Evolutionary conservation across 2,329 filamentous ascomycete species (phyloP).

Genomic region (Stromatinia cepivora): DNA sequence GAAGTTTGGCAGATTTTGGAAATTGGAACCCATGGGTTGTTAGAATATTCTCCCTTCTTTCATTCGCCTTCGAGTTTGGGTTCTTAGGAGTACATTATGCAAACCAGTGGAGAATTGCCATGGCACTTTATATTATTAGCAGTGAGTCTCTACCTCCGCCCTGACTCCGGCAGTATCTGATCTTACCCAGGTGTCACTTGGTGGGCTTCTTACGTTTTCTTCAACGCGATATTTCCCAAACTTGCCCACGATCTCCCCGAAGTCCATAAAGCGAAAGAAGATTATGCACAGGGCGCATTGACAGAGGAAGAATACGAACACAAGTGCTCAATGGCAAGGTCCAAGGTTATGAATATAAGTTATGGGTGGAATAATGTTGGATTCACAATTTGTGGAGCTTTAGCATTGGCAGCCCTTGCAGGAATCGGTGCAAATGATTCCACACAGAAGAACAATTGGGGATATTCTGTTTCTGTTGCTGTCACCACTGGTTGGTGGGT

Average conservation of each 20-base stretch:
- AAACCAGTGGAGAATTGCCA: slow-evolving; percentile 37
- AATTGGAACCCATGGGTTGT: slow-evolving; percentile 41
- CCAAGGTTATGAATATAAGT: slow-evolving; percentile 40
- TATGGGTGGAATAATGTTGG: slow-evolving; percentile 40
- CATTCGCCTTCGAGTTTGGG: slow-evolving; percentile 40
- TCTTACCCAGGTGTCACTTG: slow-evolving; percentile 35
- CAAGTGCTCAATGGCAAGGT: slow-evolving; percentile 37
- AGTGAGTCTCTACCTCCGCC: slow-evolving; percentile 29
- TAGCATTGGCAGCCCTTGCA: slow-evolving; percentile 36
- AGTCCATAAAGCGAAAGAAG: slow-evolving; percentile 32
- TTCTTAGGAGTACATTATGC: slow-evolving; percentile 36
- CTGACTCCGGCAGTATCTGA: not conserved
- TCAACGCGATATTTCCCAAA: slow-evolving; percentile 41
- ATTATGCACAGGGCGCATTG: slow-evolving; percentile 32
- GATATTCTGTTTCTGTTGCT: slow-evolving; percentile 39
- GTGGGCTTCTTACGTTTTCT: slow-evolving; percentile 41
- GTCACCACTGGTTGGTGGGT: slow-evolving; percentile 40
- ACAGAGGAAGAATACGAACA: slow-evolving; percentile 35
- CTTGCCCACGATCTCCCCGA: slow-evolving; percentile 39
- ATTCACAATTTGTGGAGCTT: slow-evolving; percentile 36
- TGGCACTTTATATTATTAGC: slow-evolving; percentile 40
- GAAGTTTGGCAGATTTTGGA: slow-evolving; percentile 39
- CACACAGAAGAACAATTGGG: slow-evolving; percentile 37
- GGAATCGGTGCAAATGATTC: slow-evolving; percentile 37
- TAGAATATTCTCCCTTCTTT: slow-evolving; percentile 36